These are phyloP conservation scores for Pulveroboletus ravenelii DNA, from an alignment of 768 basidiomycete genomes.

Conservation along the genomic window DNA sequence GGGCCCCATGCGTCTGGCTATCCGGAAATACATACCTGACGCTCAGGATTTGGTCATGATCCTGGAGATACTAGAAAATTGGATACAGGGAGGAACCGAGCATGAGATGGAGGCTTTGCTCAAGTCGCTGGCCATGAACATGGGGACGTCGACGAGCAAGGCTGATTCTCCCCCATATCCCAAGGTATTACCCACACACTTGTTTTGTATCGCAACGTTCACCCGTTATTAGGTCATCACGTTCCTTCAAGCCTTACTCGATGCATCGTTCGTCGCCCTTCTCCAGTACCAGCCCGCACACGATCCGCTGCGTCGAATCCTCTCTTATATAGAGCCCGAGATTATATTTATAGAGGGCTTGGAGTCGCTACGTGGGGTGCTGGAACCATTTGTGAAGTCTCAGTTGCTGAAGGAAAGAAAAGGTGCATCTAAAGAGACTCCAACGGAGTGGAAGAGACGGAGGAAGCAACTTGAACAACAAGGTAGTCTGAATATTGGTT, in stretches of 20 bases:
- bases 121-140: constrained; percentile 17
- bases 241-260: constrained; percentile 64
- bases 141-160: constrained; percentile 12
- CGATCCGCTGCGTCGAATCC: constrained; percentile 43
- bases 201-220: constrained; percentile 28
- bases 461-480: constrained; percentile 51
- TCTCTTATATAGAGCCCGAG: constrained; percentile 52
- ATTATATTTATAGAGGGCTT: constrained; percentile 45
- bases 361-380: constrained; percentile 53
- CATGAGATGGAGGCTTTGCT: constrained; percentile 20
- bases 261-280: constrained; percentile 65
- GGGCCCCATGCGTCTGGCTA: constrained; percentile 38
- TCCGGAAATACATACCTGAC: constrained; percentile 38
- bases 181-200: constrained; percentile 39
- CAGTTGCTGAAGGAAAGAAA: constrained; percentile 47
- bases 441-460: constrained; percentile 48
- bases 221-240: constrained; percentile 45
- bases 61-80: constrained; percentile 35
- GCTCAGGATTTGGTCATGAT: constrained; percentile 37
- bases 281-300: constrained; percentile 63
- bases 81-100: constrained; percentile 35
- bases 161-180: constrained; percentile 23
- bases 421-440: constrained; percentile 29
- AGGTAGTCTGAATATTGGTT: constrained; percentile 49
- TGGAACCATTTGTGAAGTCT: constrained; percentile 58